A percentile compares a stretch with the other conserved stretches of the same genome.
These are phyloP conservation scores for Arachnomyces sp. DNA, from an alignment of 2,329 filamentous ascomycete species.

Conservation along the genomic window DNA sequence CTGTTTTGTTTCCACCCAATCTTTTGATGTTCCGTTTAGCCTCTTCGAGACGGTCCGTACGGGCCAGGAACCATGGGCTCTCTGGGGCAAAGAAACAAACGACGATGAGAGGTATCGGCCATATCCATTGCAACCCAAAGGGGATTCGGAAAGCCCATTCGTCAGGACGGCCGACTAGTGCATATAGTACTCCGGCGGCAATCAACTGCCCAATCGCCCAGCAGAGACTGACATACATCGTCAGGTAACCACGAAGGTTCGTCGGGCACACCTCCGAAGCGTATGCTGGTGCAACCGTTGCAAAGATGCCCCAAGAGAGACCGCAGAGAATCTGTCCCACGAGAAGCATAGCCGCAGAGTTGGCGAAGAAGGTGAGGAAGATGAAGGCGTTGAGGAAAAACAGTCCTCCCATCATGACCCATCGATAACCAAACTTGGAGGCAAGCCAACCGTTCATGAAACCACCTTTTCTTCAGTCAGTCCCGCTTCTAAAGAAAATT, in stretches of 20 bases:
- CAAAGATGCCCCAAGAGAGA: constrained; percentile 16
- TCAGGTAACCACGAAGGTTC: constrained; percentile 50
- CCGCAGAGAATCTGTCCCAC: constrained; percentile 20
- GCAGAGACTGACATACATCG: constrained; percentile 55
- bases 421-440: too few species aligned
- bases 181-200: constrained; percentile 21
- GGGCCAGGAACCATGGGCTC: constrained; percentile 14
- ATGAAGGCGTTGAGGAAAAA: constrained; percentile 13
- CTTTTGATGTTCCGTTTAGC: constrained; percentile 12
- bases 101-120: constrained; percentile 17
- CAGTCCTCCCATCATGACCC: too few species aligned
- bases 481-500: too few species aligned
- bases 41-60: constrained; percentile 10
- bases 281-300: constrained; percentile 48
- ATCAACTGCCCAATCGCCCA: constrained; percentile 54
- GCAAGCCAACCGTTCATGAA: too few species aligned
- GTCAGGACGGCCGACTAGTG: constrained; percentile 9
- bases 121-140: constrained; percentile 22
- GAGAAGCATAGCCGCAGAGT: constrained; percentile 18
- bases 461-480: too few species aligned
- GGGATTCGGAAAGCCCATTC: constrained; percentile 9
- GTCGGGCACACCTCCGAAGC: constrained; percentile 59
- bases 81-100: constrained; percentile 18
- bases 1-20: constrained; percentile 8
- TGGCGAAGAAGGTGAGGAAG: constrained; percentile 23